Conservation (phyloP, 495 filamentous ascomycete species). For the Talaromyces ruber region DNA sequence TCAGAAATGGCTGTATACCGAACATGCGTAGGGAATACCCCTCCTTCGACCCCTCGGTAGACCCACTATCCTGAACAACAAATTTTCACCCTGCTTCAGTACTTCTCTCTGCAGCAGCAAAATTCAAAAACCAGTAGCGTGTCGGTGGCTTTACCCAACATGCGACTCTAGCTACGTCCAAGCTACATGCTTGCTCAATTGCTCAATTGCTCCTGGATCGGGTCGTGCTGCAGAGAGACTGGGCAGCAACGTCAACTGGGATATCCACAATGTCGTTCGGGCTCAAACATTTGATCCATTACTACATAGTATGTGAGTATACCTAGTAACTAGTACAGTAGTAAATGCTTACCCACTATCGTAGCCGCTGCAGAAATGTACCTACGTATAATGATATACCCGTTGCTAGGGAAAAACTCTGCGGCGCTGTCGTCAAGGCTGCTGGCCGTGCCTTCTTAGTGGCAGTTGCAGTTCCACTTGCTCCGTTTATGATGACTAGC, state of each 20-base stretch:
- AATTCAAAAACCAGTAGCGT: not conserved
- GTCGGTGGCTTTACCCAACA: not conserved
- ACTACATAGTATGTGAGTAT: too few species aligned
- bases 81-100: not conserved
- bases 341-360: not conserved
- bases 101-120: not conserved
- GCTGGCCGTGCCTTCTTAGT: not conserved
- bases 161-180: not conserved
- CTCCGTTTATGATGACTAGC: not conserved
- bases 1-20: not conserved
- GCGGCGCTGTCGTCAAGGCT: conserved; percentile 3
- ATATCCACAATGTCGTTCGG: not conserved
- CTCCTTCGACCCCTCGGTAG: not conserved
- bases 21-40: not conserved
- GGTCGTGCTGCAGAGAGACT: not conserved
- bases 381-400: not conserved
- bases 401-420: not conserved
- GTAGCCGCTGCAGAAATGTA: not conserved
- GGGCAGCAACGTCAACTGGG: not conserved
- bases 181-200: not conserved
- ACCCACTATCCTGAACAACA: not conserved
- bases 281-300: not conserved
- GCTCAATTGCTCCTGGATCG: not conserved
- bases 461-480: conserved; percentile 6
- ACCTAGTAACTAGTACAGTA: too few species aligned